Evolutionary conservation across 257 asterid species (phyloP), one percentile per base, ranked within the genome.

Genomic region (Solanum dulcamara): DNA sequence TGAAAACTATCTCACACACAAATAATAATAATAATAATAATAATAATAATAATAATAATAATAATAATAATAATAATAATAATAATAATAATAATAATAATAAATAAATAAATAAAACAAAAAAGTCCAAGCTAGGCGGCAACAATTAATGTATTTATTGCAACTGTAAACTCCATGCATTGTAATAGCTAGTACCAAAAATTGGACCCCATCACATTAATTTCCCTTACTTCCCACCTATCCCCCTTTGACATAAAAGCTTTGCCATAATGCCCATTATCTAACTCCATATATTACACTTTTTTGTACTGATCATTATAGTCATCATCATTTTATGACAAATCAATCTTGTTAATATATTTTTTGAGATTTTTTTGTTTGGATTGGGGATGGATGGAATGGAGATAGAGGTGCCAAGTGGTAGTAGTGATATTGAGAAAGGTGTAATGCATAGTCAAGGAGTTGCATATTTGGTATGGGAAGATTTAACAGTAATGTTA

Each of bases 381-480:
- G 18, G 20, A 9, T 10, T 37, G 12, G 14, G 24, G 8, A 70
- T 33, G n/a, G n/a, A n/a, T n/a, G n/a, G n/a, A 0, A 89, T 91
- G 94, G 94, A 92, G 81, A 93, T 92, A 75, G 95, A 90, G 87
- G 91, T 62, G 86, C 86, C 88, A 55, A 89, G 72, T 33, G 90
- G 90, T 12, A 81, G 84, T 17, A 85, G 51, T 38, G 22, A 86
- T 84, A 57, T 90, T 2, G 97, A 91, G 85, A 86, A 30, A 86
- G 89, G 89, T 70, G 68, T 42, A 44, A 89, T 24, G 88, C 84
- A 81, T 77, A 74, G 53, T 6, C 89, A 89, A 46, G 93, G 96
- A 3, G 97, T 84, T 32, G 98, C 97, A 0, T 90, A 92, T 85
- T 86, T 96, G 87, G 98, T 93, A 8, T 96, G 98, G 99, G 91